These are phyloP conservation scores for Plectranthus barbatus DNA, from an alignment of 257 asterid genomes.

Conservation along the genomic window DNA sequence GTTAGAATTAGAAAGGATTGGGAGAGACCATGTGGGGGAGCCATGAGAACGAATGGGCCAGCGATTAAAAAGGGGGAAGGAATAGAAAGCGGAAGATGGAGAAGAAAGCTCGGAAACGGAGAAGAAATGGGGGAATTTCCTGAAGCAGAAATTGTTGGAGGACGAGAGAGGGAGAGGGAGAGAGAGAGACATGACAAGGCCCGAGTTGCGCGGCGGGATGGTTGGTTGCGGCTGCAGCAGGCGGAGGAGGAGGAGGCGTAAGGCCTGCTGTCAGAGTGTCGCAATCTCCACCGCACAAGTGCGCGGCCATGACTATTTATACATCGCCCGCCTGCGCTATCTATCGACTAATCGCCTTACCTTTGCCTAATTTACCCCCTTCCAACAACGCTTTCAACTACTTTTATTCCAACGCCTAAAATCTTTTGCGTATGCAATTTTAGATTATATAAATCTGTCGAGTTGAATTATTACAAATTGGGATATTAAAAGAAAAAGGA, in stretches of 20 bases:
- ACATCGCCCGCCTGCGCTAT: not conserved
- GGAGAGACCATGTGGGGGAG: conserved; percentile 11
- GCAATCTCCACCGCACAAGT: conserved; percentile 17
- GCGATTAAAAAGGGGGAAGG: conserved; percentile 17
- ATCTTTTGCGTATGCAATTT: no score
- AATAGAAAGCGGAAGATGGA: conserved; percentile 18
- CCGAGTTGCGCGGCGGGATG: not conserved
- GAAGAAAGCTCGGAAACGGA: conserved; percentile 20
- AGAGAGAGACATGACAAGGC: conserved; percentile 33
- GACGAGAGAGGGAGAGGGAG: conserved; percentile 30
- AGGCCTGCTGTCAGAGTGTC: not conserved
- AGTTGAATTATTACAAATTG: no score
- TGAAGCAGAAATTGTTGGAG: not conserved
- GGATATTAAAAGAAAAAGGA: no score
- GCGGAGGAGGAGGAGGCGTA: not conserved
- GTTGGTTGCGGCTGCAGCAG: not conserved
- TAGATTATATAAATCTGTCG: no score
- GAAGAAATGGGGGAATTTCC: conserved; percentile 15
- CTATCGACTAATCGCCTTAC: not conserved
- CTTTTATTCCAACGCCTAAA: no score
- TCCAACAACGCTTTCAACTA: not conserved
- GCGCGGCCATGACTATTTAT: not conserved
- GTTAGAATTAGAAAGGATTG: conserved; percentile 13
- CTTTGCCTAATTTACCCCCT: conserved; percentile 15
- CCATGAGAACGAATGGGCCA: conserved; percentile 1